Evolutionary conservation across 495 filamentous ascomycete species (phyloP).

Genomic region (Penicillium ucsense): DNA sequence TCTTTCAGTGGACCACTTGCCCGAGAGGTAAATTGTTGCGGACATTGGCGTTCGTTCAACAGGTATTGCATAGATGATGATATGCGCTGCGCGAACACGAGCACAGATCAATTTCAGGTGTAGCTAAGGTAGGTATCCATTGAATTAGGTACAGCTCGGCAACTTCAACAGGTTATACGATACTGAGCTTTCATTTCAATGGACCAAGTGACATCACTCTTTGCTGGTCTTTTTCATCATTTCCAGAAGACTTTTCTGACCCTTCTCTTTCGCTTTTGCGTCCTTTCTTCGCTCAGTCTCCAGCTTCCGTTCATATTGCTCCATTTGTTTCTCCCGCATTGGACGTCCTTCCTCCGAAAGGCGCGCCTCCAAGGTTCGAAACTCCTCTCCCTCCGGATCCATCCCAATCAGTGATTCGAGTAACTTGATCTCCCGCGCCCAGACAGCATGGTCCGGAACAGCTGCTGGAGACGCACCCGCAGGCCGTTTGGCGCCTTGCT

Average conservation of each 20-base stretch:
- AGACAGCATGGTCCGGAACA: constrained; percentile 62
- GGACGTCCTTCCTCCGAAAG: constrained; percentile 57
- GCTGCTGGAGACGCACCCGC: constrained; percentile 14
- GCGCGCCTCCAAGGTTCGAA: constrained; percentile 50
- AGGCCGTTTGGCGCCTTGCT: constrained; percentile 15
- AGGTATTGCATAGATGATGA: too few species aligned
- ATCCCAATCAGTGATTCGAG: constrained; percentile 81
- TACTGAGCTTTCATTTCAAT: not conserved
- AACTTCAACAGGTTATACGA: too few species aligned
- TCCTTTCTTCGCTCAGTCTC: constrained; percentile 50
- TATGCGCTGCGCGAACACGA: too few species aligned
- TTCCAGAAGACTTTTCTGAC: constrained; percentile 33
- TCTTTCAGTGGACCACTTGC: too few species aligned
- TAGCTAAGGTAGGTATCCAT: too few species aligned
- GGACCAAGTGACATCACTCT: not conserved
- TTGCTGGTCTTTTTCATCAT: constrained; percentile 25
- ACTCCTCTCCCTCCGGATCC: constrained; percentile 61
- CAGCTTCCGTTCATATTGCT: constrained; percentile 63
- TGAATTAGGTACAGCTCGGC: too few species aligned
- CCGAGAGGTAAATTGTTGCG: too few species aligned
- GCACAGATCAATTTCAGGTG: too few species aligned
- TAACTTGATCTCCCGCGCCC: constrained; percentile 81
- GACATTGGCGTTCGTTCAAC: too few species aligned
- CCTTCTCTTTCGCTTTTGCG: constrained; percentile 26
- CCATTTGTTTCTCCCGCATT: constrained; percentile 65